A percentile compares a stretch with the other conserved stretches of the same genome.
Conservation (phyloP, 78 protist species). For the Polysphondylium violaceum region DNA sequence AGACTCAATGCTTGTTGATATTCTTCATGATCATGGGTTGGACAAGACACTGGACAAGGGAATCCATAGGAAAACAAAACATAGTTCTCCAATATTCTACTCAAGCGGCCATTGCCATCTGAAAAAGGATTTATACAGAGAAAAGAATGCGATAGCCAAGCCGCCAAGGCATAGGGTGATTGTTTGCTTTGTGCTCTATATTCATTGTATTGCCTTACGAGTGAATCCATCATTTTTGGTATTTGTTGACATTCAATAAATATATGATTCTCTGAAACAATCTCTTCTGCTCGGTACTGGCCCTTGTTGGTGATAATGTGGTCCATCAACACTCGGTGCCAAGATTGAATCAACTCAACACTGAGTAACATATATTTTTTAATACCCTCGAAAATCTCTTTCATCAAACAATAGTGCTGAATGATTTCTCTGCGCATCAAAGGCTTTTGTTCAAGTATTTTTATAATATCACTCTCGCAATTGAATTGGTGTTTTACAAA, state of each 20-base stretch:
- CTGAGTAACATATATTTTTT: not conserved
- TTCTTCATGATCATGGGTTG: not conserved
- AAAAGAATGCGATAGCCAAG: not conserved
- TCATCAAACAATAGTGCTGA: not conserved
- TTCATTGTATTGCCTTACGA: not conserved
- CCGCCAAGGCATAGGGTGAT: not conserved
- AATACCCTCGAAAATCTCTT: not conserved
- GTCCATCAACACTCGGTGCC: not conserved
- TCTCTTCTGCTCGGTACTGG: not conserved
- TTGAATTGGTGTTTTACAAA: not conserved
- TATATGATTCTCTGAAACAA: not conserved
- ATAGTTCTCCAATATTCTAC: not conserved
- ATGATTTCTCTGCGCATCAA: not conserved
- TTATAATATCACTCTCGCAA: not conserved
- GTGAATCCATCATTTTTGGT: not conserved
- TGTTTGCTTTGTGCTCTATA: not conserved
- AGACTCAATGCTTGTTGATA: not conserved
- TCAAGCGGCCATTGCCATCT: not conserved
- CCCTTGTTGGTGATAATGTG: not conserved
- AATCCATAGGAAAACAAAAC: not conserved
- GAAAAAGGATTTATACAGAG: not conserved
- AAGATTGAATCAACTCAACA: not conserved
- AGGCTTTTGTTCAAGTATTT: too few relatives aligned
- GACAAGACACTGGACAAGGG: not conserved
- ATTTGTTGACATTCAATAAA: not conserved